Conservation (phyloP, 2,329 filamentous ascomycete species). For the Colletotrichum sp. region DNA sequence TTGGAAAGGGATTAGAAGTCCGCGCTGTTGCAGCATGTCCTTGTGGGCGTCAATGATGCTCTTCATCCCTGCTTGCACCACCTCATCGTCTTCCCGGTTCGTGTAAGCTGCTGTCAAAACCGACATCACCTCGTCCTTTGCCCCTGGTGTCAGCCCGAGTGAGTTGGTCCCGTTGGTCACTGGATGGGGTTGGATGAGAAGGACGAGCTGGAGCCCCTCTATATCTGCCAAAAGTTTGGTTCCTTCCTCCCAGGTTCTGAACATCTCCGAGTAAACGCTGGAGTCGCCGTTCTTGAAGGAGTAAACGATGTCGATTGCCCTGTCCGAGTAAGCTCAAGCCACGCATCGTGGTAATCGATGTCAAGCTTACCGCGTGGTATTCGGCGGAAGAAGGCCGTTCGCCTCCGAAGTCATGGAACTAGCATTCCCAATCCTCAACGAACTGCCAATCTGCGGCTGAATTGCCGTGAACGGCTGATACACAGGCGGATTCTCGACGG, state of each 20-base stretch:
- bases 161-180: not conserved
- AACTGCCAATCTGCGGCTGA: not conserved
- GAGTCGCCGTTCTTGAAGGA: not conserved
- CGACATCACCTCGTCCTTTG: not conserved
- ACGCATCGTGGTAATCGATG: accelerated
- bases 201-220: not conserved
- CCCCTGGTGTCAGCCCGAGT: not conserved
- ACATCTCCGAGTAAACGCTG: not conserved
- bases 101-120: not conserved
- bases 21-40: not conserved
- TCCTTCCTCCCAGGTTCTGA: not conserved
- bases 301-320: not conserved
- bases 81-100: not conserved
- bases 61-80: not conserved
- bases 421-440: not conserved
- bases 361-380: not conserved
- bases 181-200: not conserved
- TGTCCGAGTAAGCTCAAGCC: not conserved
- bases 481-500: not conserved
- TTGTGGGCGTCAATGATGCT: not conserved
- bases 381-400: not conserved
- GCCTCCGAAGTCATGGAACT: not conserved
- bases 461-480: not conserved
- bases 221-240: not conserved
- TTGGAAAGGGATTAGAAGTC: not conserved